phyloP scores from a whole-genome alignment of 108 stramenopile genomes.

The Fragilaria crotonensis region DNA sequence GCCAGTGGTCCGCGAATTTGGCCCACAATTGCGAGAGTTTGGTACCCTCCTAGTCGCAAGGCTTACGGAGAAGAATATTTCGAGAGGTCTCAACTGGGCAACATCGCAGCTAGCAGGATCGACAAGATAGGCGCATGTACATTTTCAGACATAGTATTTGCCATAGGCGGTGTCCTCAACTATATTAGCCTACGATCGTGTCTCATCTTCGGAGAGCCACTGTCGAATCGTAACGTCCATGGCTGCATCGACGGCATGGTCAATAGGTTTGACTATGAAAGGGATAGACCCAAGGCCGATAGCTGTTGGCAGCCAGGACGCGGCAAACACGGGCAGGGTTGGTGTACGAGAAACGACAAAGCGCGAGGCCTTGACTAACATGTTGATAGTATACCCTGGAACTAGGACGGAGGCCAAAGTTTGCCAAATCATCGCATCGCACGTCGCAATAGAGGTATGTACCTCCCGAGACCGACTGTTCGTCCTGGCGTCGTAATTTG shows the following conservation, averaged over 20 bases:
- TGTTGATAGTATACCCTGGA: slow-evolving; percentile 71
- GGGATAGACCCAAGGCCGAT: slow-evolving; percentile 64
- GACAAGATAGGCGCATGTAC: too few species aligned
- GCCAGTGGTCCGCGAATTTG: slow-evolving; percentile 70
- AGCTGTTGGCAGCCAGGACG: slow-evolving; percentile 65
- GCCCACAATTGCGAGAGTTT: slow-evolving; percentile 64
- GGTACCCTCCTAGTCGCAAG: slow-evolving; percentile 55
- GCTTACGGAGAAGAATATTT: slow-evolving; percentile 59
- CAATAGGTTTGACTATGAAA: slow-evolving; percentile 68
- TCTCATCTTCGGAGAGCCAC: too few species aligned
- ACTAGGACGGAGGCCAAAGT: slow-evolving; percentile 60
- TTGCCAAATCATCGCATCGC: slow-evolving; percentile 64
- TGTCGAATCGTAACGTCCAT: slow-evolving; percentile 57
- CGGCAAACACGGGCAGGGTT: slow-evolving; percentile 33
- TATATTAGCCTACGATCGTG: too few species aligned
- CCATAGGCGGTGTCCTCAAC: too few species aligned
- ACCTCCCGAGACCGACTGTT: not conserved
- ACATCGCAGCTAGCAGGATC: slow-evolving; percentile 23
- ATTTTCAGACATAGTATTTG: too few species aligned
- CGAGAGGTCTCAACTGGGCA: slow-evolving; percentile 68
- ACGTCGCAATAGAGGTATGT: slow-evolving; percentile 43
- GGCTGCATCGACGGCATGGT: slow-evolving; percentile 49
- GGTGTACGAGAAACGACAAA: slow-evolving; percentile 45
- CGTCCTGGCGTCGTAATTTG: slow-evolving; percentile 3
- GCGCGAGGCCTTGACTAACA: slow-evolving; percentile 58